Evolutionary conservation across 345 rosid species (phyloP), one percentile per base, ranked within the genome.

Genomic region (Brassica rapa): DNA sequence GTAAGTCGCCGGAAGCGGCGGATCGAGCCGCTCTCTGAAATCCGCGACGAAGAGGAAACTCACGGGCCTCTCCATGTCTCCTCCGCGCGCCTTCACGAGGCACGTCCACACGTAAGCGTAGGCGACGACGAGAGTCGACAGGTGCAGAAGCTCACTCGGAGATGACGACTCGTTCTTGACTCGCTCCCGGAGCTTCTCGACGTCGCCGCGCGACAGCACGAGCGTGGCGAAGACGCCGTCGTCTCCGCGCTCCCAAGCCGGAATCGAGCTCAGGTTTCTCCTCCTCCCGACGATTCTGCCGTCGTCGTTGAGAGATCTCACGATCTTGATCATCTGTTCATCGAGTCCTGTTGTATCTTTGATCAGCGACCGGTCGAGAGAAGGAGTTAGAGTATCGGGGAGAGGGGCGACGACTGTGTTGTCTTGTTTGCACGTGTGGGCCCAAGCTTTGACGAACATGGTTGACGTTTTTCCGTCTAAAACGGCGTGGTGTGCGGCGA

Each of bases 51-150:
- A 49, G 0, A 74, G n/a, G 2, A 73, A 10, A 72, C 74, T 32
- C 16, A 72, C 82, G 0, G 57, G 10, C 27, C 66, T 53, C 59
- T 77, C 81, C 2, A 0, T 27, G 0, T 57, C 6, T 11, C 68
- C 82, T 6, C 15, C 78, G 15, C 71, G 73, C 0, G 87, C 79
- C 75, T 67, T 81, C 14, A 72, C 83, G 3, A 68, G 3, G 33
- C 84, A 84, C 0, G 53, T 79, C n/a, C 72, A 66, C 21, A 25
- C 32, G 53, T 86, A 80, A 0, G 90, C 81, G 39, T 27, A 73
- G 1, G 83, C 71, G 3, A 87, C 30, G 12, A 80, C 87, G 29
- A 84, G 84, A 16, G 74, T 73, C 4, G 87, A 87, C 21, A 83
- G 53, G 57, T 71, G 77, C 9, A 67, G 61, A 3, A 15, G 59